Base-by-base conservation (phyloP, 1,139 yeast genomes). In the Blastobotrys buckinghamii region DNA sequence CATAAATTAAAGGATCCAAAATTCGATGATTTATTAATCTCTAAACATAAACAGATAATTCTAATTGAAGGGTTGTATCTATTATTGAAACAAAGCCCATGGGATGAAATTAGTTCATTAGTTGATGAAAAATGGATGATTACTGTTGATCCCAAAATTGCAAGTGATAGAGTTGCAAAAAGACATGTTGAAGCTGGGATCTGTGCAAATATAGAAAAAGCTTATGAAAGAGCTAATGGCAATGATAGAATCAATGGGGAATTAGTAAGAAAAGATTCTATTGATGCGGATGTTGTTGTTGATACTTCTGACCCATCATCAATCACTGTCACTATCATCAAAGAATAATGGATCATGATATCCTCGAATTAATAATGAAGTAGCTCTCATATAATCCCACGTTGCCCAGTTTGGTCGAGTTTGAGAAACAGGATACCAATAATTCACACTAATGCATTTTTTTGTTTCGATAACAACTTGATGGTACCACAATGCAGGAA, bases 131-230 rank as follows among this genome's bases (percentile, higher is more conserved):
- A 62, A 13, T 68, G 73, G 72, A 59, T 63, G 44, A 60, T 70
- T 15, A 63, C 70, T 7, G 76, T 78, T 1, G 76, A 74, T n/a
- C 66, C 69, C 12, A 66, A 61, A 0, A 56, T 69, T 2, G 81
- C 82, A 6, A 67, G 80, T 39, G 63, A 69, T 6, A 67, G 97
- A 50, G 81, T 88, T 0, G 84, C 88, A 0, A 66, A 68, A 44
- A 72, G 97, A 49, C 97, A 90, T 64, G 57, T 88, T 16, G 68
- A 67, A 12, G 77, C 90, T 6, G 96, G 96, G 0, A 74, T 90
- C 19, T 83, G 78, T 0, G 51, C 62, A 0, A 69, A 71, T 2
- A 58, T 76, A n/a, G 75, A 78, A 49, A 81, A 76, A 45, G 97
- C 95, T 0, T 66, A 68, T 15, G 71, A 67, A 12, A 71, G 90